Percentiles rank a stretch among this genome's conserved stretches.
Conservation (phyloP, 371 early-diverging fungal genomes). For the Basidiobolus meristosporus region DNA sequence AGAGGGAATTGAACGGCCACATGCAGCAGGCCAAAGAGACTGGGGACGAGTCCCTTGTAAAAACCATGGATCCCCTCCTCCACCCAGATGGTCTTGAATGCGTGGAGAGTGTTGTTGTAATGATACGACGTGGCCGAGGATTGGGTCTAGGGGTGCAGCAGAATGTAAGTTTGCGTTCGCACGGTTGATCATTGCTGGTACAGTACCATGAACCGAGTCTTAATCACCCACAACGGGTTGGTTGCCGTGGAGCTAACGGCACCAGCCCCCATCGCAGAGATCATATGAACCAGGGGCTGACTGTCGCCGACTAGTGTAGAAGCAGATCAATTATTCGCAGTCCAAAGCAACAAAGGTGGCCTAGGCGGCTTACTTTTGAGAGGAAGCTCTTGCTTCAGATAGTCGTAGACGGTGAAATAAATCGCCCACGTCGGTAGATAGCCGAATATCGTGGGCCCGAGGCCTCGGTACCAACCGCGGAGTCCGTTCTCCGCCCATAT, state of each 20-base stretch:
- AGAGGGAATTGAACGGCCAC: slow-evolving; percentile 89
- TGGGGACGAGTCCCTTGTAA: slow-evolving; percentile 79
- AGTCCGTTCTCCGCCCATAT: slow-evolving; percentile 76
- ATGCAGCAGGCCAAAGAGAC: slow-evolving; percentile 80
- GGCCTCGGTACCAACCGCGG: slow-evolving; percentile 76
- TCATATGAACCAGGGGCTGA: slow-evolving; percentile 36
- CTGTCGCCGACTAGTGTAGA: neutral
- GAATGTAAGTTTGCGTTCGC: neutral
- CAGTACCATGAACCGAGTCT: slow-evolving; percentile 73
- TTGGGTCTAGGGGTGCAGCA: slow-evolving; percentile 31
- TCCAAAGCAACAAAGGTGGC: neutral
- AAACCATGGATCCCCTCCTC: slow-evolving; percentile 59
- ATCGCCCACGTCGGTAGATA: slow-evolving; percentile 86
- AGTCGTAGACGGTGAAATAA: slow-evolving; percentile 67
- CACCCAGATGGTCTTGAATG: slow-evolving; percentile 39
- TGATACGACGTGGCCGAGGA: slow-evolving; percentile 38
- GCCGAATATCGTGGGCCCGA: slow-evolving; percentile 72
- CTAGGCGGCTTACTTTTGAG: slow-evolving; percentile 5
- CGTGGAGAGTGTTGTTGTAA: slow-evolving; percentile 51
- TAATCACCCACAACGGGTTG: slow-evolving; percentile 88
- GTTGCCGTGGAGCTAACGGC: slow-evolving; percentile 54
- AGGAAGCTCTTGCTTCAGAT: slow-evolving; percentile 21
- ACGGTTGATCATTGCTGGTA: slow-evolving; percentile 1
- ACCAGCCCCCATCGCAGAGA: slow-evolving; percentile 76
- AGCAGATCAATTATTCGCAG: neutral